Base-by-base conservation (phyloP, 805 yeast species). In the Monosporozyma aerobia region DNA sequence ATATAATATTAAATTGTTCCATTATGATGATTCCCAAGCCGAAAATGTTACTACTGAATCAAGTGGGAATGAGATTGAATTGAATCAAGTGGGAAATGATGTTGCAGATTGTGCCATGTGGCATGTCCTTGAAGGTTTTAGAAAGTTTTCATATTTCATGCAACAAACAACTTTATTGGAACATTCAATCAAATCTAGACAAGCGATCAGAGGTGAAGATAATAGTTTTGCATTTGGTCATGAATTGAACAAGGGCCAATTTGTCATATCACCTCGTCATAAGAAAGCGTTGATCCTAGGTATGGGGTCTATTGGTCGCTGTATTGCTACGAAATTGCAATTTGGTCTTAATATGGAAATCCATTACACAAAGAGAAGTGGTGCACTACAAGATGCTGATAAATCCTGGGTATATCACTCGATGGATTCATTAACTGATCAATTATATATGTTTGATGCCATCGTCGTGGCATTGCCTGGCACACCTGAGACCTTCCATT, bases 51-150 rank as follows among this genome's bases (percentile, higher is more conserved):
- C 7, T 35, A 35, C 7, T 35, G 39, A 40, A 27, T 27, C 7
- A 13, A 44, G 30, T 27, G 4, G 51, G 1, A 32, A 49, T 5
- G 46, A 35, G 7, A 56, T 57, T 29, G 40, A 53, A 29, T 53
- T 56, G 30, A 64, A 72, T 48, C 69, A 79, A 63, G 81, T 81
- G 0, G 78, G 83, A 3, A 80, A 76, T 46, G 83, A 83, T 22
- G 87, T 83, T 14, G 86, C 85, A 2, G 87, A 83, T 57, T 72
- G 80, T 56, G 85, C 77, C 1, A 63, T 82, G 57, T 81, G 76
- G 74, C 77, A 77, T 56, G 70, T 81, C 1, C 62, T 82, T 54
- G 76, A 77, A 47, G 72, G 79, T 3, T 82, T 80, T 67, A 70
- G 88, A 54, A 73, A 73, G 57, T 80, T 76, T 60, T 69, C 73